Evolutionary conservation across 75 land plant genomes (phyloP).

Genomic region (Sequoia sempervirens): DNA sequence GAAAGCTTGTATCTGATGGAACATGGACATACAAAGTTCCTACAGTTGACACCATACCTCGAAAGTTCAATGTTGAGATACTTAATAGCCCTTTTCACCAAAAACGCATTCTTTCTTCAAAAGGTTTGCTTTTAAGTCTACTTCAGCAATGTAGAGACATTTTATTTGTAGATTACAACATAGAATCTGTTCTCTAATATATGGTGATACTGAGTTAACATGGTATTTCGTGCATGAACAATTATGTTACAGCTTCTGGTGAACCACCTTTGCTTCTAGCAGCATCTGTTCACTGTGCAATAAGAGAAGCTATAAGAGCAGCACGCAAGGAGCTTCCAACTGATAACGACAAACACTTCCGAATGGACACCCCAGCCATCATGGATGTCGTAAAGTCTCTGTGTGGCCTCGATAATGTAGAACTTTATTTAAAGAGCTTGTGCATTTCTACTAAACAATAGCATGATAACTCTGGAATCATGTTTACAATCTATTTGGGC

Average conservation of each 20-base stretch:
- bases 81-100: conserved; percentile 71
- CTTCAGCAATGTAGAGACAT: neutral
- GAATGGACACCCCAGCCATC: conserved; percentile 16
- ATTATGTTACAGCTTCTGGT: conserved; percentile 27
- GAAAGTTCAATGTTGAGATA: conserved; percentile 68
- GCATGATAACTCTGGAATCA: neutral
- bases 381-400: conserved; percentile 12
- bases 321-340: conserved; percentile 22
- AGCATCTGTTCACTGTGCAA: conserved; percentile 36
- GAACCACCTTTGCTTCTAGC: conserved; percentile 50
- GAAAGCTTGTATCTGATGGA: conserved; percentile 54
- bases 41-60: conserved; percentile 79
- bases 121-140: conserved; percentile 38
- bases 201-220: neutral
- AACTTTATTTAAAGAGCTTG: conserved; percentile 2
- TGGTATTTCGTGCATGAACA: neutral
- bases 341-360: neutral
- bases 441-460: neutral
- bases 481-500: neutral
- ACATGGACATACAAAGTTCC: conserved; percentile 97
- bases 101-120: conserved; percentile 79
- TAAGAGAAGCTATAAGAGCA: conserved; percentile 36
- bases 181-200: neutral
- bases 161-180: neutral
- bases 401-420: conserved; percentile 5